phyloP scores from a whole-genome alignment of 73 alveolate species.

The Paramecium biaurelia region DNA sequence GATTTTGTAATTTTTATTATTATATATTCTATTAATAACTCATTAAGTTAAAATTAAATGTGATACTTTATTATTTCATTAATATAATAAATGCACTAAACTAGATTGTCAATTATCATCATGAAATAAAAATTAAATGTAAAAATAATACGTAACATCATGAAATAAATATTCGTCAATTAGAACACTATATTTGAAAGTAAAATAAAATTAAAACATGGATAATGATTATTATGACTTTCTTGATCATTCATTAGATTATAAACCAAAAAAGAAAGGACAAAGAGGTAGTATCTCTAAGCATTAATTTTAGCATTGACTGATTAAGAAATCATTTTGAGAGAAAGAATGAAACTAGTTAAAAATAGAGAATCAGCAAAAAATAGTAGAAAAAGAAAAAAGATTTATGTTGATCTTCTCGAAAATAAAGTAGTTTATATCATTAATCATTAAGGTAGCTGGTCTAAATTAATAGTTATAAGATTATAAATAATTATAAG shows the following conservation, averaged over 20 bases:
- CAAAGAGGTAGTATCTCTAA: background rate
- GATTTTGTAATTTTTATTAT: too few species aligned
- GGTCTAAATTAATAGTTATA: slow-evolving; percentile 45
- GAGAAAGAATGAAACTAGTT: slow-evolving; percentile 66
- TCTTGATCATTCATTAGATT: slow-evolving; percentile 33
- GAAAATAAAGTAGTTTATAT: slow-evolving; percentile 61
- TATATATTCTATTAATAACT: background rate
- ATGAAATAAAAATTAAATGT: background rate
- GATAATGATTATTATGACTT: slow-evolving; percentile 45
- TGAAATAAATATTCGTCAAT: slow-evolving; percentile 16
- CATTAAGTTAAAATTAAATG: background rate
- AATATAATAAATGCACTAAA: background rate
- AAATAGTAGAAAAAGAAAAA: slow-evolving; percentile 77
- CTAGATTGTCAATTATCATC: background rate
- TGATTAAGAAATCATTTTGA: background rate
- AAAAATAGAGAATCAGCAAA: slow-evolving; percentile 81
- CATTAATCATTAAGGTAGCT: background rate
- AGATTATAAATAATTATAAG: background rate
- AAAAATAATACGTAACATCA: slow-evolving; percentile 30
- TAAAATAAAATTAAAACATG: background rate
- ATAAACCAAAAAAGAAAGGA: slow-evolving; percentile 29
- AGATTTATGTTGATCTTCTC: slow-evolving; percentile 68
- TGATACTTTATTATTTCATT: background rate
- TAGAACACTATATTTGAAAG: background rate
- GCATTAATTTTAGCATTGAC: background rate